These are phyloP conservation scores for Thelephora aurantiotincta DNA, from an alignment of 768 basidiomycete genomes.

Conservation along the genomic window DNA sequence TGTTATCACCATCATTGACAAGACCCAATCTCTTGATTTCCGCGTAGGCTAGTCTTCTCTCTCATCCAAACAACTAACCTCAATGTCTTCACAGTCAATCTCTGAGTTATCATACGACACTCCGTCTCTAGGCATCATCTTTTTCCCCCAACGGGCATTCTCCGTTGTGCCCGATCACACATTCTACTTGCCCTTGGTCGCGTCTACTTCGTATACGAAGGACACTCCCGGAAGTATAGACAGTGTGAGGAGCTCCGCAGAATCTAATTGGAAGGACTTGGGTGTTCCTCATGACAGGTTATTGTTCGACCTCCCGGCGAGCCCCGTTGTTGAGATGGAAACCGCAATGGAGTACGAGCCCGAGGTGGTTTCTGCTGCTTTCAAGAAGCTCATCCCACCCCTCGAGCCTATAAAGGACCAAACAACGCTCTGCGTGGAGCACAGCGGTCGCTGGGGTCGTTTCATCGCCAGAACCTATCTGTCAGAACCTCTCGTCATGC, in stretches of 20 bases:
- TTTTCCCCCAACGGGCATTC: constrained; percentile 36
- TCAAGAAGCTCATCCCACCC: not conserved
- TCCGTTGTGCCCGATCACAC: constrained; percentile 24
- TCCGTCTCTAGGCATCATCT: constrained; percentile 57
- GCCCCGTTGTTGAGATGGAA: constrained; percentile 30
- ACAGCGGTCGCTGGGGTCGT: not conserved
- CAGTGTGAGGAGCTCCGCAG: constrained; percentile 17
- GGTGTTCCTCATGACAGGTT: constrained; percentile 13
- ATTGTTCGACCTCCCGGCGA: constrained; percentile 9
- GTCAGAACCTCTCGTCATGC: not conserved
- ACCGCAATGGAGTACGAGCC: constrained; percentile 1
- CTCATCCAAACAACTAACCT: constrained; percentile 19
- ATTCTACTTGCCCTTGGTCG: constrained; percentile 40
- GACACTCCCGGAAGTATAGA: constrained; percentile 10
- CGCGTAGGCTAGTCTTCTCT: constrained; percentile 22
- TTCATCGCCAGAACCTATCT: not conserved
- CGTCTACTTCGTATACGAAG: constrained; percentile 9
- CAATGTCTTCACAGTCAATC: constrained; percentile 27
- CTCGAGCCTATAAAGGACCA: not conserved
- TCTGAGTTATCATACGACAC: constrained; percentile 22
- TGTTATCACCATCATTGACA: constrained; percentile 26
- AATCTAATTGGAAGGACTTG: constrained; percentile 18
- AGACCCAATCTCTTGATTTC: constrained; percentile 16
- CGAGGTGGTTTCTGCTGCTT: not conserved
- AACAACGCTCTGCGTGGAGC: not conserved